A percentile compares a stretch with the other conserved stretches of the same genome.
Evolutionary conservation across 1,139 yeast genomes (phyloP).

Genomic region (Diutina sp.): DNA sequence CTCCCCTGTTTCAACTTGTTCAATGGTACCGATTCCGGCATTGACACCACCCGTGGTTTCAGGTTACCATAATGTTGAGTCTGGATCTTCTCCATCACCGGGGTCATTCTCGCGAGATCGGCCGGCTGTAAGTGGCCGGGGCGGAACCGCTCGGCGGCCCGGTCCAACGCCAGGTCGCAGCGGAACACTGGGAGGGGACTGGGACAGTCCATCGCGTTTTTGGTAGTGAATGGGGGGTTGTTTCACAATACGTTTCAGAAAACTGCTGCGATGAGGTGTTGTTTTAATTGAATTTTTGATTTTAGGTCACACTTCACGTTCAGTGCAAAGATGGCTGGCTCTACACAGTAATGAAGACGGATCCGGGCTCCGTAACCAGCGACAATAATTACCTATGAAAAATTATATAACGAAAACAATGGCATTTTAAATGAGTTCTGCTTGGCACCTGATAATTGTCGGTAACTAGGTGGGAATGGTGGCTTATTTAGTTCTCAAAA

Average conservation of each 20-base stretch:
- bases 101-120: background rate
- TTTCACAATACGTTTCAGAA: background rate
- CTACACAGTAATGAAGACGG: no score
- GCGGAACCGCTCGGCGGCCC: background rate
- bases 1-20: no score
- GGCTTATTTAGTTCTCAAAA: no score
- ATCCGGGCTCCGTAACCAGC: no score
- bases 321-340: background rate
- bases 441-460: no score
- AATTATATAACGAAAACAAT: background rate
- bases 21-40: background rate
- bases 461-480: no score
- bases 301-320: background rate
- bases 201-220: background rate
- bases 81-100: background rate
- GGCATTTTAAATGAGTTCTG: background rate
- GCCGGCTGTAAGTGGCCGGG: background rate
- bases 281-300: background rate
- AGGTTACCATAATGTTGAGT: background rate
- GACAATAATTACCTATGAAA: background rate
- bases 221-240: no score
- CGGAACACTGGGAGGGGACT: conserved; percentile 1
- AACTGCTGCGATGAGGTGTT: background rate
- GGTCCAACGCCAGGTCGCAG: conserved; percentile 1
- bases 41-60: background rate